Base-by-base conservation (phyloP, 257 asterid genomes). In the Gentiana straminea region DNA sequence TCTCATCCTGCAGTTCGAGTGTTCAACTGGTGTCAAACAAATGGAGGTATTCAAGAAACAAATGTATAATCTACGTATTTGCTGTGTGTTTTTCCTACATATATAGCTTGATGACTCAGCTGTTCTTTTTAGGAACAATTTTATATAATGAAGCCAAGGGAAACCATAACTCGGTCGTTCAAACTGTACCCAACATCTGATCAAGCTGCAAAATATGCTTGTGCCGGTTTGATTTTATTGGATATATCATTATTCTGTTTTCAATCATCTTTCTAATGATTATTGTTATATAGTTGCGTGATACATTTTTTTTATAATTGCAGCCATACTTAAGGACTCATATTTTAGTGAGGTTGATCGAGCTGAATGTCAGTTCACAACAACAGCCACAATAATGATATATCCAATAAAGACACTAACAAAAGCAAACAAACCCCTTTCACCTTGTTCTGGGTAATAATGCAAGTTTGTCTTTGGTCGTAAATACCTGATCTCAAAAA, bases 261-360 rank as follows among this genome's bases (percentile, higher is more conserved):
- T 24, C 13, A 24, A 32, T 1, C 8, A 37, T 39, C 46, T 24
- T 24, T 41, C 46, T 41, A 5, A 41, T 41, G 46, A 41, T 41
- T 41, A 41, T 41, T 41, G 46, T 41, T 10, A 41, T 4, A 10
- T 41, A 24, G 59, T n/a, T 50, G 8, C 13, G 6, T 13, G 13
- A 4, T 48, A 24, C 24, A 33, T 54, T 59, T 15, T 45, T 45
- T 57, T 59, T 68, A 24, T 24, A 54, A 35, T 61, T 85, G 74
- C 95, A 88, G 97, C 99, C 68, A 83, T 92, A 70, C 69, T 92
- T 46, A 92, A 92, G 72, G 99, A 85, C 70, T 85, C 99, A 33
- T 89, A 81, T 65, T 91, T 85, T 62, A 73, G 69, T 60, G 99
- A 88, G 80, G 94, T 80, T 77, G 97, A 92, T 73, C 74, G 86